These are phyloP conservation scores for Alternaria sp. DNA, from an alignment of 2,329 filamentous ascomycete genomes.

Conservation along the genomic window DNA sequence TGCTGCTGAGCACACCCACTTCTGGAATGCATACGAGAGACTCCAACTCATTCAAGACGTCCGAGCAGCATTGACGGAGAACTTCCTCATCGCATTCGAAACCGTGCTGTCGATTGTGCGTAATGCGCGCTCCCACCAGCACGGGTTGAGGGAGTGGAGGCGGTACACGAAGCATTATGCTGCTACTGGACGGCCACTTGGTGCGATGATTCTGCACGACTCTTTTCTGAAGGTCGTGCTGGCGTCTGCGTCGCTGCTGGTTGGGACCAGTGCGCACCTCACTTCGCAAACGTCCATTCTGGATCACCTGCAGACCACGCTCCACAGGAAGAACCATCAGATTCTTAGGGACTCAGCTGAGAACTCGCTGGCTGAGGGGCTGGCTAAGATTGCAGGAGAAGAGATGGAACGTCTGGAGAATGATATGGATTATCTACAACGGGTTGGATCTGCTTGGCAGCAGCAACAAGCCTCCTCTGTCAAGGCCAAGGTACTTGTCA, in stretches of 20 bases:
- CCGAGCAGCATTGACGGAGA: conserved; percentile 77
- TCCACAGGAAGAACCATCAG: conserved; percentile 22
- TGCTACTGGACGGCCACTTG: conserved; percentile 77
- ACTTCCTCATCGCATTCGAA: conserved; percentile 85
- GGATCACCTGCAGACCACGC: conserved; percentile 63
- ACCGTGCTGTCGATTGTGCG: conserved; percentile 89
- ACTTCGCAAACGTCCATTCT: conserved; percentile 70
- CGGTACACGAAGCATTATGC: conserved; percentile 84
- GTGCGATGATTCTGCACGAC: conserved; percentile 88
- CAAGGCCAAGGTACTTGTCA: conserved; percentile 80
- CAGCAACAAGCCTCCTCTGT: conserved; percentile 85
- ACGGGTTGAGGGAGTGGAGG: conserved; percentile 82
- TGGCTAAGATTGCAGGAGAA: conserved; percentile 76
- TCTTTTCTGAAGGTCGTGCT: conserved; percentile 87
- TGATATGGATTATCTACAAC: conserved; percentile 84
- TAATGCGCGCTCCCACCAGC: conserved; percentile 72
- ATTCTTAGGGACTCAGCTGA: conserved; percentile 27
- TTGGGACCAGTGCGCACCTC: conserved; percentile 63
- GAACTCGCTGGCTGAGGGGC: conserved; percentile 55
- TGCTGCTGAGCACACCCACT: conserved; percentile 75
- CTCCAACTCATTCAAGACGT: conserved; percentile 74
- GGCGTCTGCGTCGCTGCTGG: conserved; percentile 75
- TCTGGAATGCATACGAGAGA: conserved; percentile 80
- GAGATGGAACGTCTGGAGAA: conserved; percentile 88
- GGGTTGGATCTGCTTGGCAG: conserved; percentile 80